Conservation (phyloP, 2,329 filamentous ascomycete genomes). For the Pseudocercospora crystallina region DNA sequence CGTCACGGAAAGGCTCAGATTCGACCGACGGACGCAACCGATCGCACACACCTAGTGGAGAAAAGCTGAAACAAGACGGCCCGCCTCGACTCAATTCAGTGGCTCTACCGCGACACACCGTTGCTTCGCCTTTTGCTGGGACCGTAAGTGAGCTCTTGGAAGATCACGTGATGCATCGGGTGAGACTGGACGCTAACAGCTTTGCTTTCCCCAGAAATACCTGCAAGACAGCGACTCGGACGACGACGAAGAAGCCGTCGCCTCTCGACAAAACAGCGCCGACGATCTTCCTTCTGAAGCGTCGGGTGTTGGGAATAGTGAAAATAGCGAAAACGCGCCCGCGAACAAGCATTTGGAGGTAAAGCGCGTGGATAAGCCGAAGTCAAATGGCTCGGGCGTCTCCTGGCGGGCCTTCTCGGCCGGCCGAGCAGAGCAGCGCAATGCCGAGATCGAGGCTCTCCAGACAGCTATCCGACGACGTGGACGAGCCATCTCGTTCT, state of each 20-base stretch:
- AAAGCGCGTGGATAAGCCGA: conserved; percentile 34
- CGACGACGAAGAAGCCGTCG: conserved; percentile 31
- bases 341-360: conserved; percentile 27
- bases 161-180: conserved; percentile 17
- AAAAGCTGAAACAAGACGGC: conserved; percentile 18
- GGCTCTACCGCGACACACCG: conserved; percentile 31
- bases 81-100: conserved; percentile 13
- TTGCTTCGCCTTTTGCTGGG: conserved; percentile 37
- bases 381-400: conserved; percentile 33
- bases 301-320: background rate
- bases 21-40: conserved; percentile 14
- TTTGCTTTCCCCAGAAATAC: conserved; percentile 30
- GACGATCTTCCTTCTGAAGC: conserved; percentile 15
- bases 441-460: conserved; percentile 35
- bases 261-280: conserved; percentile 31
- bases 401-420: conserved; percentile 38
- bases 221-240: conserved; percentile 34
- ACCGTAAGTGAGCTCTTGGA: conserved; percentile 21
- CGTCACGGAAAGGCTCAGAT: conserved; percentile 24
- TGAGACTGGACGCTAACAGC: conserved; percentile 18
- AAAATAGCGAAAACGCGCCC: background rate
- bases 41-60: conserved; percentile 28
- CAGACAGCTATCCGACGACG: conserved; percentile 32
- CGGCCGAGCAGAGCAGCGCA: conserved; percentile 33
- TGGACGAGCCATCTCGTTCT: conserved; percentile 36